A percentile compares a stretch with the other conserved stretches of the same genome.
Conservation (phyloP, 176 grass and related monocot species). For the Dactylis glomerata region DNA sequence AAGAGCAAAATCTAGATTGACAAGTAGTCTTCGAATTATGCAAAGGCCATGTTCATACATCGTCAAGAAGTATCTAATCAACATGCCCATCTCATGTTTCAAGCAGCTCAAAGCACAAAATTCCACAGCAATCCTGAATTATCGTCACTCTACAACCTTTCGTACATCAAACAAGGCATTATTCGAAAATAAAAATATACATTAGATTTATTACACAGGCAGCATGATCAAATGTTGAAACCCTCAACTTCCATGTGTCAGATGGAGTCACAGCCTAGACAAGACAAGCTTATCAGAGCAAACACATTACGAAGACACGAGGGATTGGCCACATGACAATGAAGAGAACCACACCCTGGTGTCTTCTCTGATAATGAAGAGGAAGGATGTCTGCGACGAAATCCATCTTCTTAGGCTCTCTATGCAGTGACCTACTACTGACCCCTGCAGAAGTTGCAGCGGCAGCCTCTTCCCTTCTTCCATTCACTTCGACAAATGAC, state of each 20-base stretch:
- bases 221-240: conserved; percentile 21
- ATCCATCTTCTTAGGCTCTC: conserved; percentile 15
- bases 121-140: background rate
- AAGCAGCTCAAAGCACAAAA: background rate
- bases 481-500: conserved; percentile 67
- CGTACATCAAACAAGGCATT: conserved; percentile 4
- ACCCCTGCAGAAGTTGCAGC: conserved; percentile 42
- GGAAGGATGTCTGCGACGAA: conserved; percentile 56
- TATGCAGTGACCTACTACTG: background rate
- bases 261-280: background rate
- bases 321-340: conserved; percentile 44
- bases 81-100: background rate
- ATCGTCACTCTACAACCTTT: background rate
- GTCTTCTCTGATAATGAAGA: conserved; percentile 59
- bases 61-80: background rate
- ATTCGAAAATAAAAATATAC: conserved; percentile 7
- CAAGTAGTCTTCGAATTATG: background rate
- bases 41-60: background rate
- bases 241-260: background rate
- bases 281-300: background rate
- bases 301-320: conserved; percentile 25
- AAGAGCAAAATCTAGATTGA: background rate
- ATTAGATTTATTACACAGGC: conserved; percentile 20
- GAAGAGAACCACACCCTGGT: conserved; percentile 48
- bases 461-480: conserved; percentile 76